Percentiles rank a stretch among this genome's conserved stretches.
These are phyloP conservation scores for Rostrohypoxylon terebratum DNA, from an alignment of 495 filamentous ascomycete species.

Conservation along the genomic window DNA sequence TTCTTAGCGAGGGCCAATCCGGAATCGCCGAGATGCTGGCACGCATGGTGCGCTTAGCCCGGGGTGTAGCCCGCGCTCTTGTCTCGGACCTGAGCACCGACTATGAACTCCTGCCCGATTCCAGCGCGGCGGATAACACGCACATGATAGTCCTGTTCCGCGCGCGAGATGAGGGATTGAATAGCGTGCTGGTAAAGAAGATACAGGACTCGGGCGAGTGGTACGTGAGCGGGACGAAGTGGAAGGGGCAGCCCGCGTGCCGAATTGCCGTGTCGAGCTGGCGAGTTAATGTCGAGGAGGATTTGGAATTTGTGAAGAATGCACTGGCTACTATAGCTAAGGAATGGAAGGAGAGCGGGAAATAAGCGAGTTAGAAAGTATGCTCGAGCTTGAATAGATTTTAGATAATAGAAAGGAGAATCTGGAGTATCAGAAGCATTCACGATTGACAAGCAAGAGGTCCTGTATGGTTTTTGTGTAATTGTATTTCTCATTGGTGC, in stretches of 20 bases:
- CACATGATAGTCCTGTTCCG: slow-evolving; percentile 86
- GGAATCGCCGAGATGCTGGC: slow-evolving; percentile 79
- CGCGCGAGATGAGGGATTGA: slow-evolving; percentile 75
- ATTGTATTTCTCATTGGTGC: background rate
- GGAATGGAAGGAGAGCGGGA: slow-evolving; percentile 29
- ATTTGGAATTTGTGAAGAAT: slow-evolving; percentile 63
- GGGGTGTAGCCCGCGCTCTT: slow-evolving; percentile 72
- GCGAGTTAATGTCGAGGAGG: slow-evolving; percentile 70
- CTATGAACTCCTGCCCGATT: slow-evolving; percentile 75
- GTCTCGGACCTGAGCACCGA: slow-evolving; percentile 55
- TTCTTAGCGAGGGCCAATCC: slow-evolving; percentile 76
- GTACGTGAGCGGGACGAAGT: slow-evolving; percentile 85
- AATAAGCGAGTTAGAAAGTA: slow-evolving; percentile 1
- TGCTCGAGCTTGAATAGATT: background rate
- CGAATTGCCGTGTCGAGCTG: slow-evolving; percentile 89
- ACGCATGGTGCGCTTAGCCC: slow-evolving; percentile 76
- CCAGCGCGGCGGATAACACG: slow-evolving; percentile 53
- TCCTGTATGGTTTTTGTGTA: background rate
- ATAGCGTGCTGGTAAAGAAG: slow-evolving; percentile 69
- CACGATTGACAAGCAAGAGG: background rate
- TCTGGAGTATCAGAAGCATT: background rate
- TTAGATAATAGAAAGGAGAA: background rate
- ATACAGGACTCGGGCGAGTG: slow-evolving; percentile 82
- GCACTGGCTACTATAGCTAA: slow-evolving; percentile 31
- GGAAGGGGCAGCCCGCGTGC: slow-evolving; percentile 76